Evolutionary conservation across 331 rosid species (phyloP).

Genomic region (Malus hybrid): DNA sequence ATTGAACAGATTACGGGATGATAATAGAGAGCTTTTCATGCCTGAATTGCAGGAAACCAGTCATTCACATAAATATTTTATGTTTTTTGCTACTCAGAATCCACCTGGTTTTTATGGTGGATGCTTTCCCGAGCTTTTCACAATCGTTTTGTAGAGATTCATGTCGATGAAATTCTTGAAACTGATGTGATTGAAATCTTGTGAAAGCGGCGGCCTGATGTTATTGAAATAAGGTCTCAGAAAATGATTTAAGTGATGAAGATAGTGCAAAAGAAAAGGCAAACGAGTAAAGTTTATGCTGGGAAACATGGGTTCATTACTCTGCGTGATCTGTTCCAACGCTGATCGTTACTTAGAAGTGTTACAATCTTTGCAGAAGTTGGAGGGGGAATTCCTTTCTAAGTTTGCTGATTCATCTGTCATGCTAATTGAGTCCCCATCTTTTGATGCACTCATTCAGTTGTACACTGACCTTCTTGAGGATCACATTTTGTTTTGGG

Average conservation of each 20-base stretch:
- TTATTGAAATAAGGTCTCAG: slow-evolving; percentile 53
- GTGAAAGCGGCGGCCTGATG: slow-evolving; percentile 46
- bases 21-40: slow-evolving; percentile 86
- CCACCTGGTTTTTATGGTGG: slow-evolving; percentile 93
- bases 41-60: slow-evolving; percentile 78
- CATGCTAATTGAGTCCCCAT: slow-evolving; percentile 9
- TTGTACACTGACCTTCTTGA: slow-evolving; percentile 53
- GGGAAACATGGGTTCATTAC: slow-evolving; percentile 96
- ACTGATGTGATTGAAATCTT: slow-evolving; percentile 61
- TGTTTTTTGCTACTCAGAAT: slow-evolving; percentile 98
- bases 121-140: slow-evolving; percentile 93
- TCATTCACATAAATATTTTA: slow-evolving; percentile 65
- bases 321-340: slow-evolving; percentile 86
- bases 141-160: slow-evolving; percentile 88
- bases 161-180: slow-evolving; percentile 86
- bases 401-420: slow-evolving; percentile 34
- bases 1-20: slow-evolving; percentile 84
- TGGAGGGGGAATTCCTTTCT: slow-evolving; percentile 59
- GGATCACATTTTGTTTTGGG: slow-evolving; percentile 60
- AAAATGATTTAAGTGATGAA: slow-evolving; percentile 85
- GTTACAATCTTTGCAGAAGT: slow-evolving; percentile 38
- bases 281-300: slow-evolving; percentile 69
- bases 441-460: slow-evolving; percentile 20
- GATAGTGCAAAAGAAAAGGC: slow-evolving; percentile 68
- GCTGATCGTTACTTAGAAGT: slow-evolving; percentile 62